These are phyloP conservation scores for Astrephomene gubernaculifera DNA, from an alignment of 139 green algal genomes.

Conservation along the genomic window DNA sequence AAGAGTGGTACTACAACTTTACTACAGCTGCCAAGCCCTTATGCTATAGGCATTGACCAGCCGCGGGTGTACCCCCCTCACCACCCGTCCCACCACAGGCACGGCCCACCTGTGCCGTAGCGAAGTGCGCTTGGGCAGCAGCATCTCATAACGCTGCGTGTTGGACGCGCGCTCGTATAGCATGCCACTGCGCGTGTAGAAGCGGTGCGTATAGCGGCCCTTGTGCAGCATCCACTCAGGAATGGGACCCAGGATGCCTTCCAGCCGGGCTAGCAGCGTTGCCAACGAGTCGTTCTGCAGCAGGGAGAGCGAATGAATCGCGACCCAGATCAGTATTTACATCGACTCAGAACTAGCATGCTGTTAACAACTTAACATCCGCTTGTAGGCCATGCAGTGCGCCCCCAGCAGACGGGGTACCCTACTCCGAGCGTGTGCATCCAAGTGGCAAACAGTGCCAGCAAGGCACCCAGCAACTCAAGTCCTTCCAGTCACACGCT, in stretches of 20 bases:
- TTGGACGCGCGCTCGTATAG: conserved; percentile 74
- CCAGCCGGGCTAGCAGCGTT: conserved; percentile 89
- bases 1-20: too few species aligned
- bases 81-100: not conserved
- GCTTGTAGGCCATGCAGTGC: too few species aligned
- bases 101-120: conserved; percentile 56
- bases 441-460: too few species aligned
- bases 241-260: conserved; percentile 90
- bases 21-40: too few species aligned
- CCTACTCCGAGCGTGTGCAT: too few species aligned
- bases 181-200: conserved; percentile 81
- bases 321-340: not conserved
- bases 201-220: conserved; percentile 84
- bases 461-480: too few species aligned
- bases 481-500: too few species aligned
- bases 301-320: not conserved
- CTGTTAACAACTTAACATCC: too few species aligned
- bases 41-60: too few species aligned
- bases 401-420: too few species aligned
- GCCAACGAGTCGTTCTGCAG: conserved; percentile 87
- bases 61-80: too few species aligned
- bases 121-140: conserved; percentile 79
- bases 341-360: too few species aligned
- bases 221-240: conserved; percentile 79
- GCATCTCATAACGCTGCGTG: conserved; percentile 73